These are phyloP conservation scores for Lactarius pseudohatsudake DNA, from an alignment of 768 basidiomycete genomes.

Conservation along the genomic window DNA sequence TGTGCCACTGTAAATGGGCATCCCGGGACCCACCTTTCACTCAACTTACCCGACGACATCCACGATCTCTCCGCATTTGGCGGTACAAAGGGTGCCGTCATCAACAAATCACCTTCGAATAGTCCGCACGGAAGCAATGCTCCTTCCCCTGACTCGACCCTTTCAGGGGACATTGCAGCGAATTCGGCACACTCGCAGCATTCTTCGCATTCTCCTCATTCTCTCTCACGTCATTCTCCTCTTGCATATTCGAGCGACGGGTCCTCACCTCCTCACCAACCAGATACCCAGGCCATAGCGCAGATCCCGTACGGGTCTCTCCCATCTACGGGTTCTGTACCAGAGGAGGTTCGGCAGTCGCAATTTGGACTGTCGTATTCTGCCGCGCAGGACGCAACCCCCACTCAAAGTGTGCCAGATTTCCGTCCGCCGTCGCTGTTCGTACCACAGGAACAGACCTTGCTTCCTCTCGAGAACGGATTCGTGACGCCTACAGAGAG, in stretches of 20 bases:
- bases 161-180: constrained; percentile 8
- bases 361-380: constrained; percentile 20
- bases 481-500: not conserved
- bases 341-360: constrained; percentile 6
- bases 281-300: not conserved
- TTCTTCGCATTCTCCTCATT: constrained; percentile 10
- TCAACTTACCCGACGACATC: constrained; percentile 9
- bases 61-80: constrained; percentile 27
- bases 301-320: constrained; percentile 8
- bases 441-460: constrained; percentile 7
- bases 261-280: constrained; percentile 11
- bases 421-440: not conserved
- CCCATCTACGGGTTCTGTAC: not conserved
- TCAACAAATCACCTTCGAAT: constrained; percentile 23
- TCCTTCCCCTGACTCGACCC: constrained; percentile 17
- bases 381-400: constrained; percentile 3
- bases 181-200: not conserved
- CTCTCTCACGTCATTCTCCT: not conserved
- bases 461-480: constrained; percentile 11
- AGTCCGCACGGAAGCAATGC: constrained; percentile 16
- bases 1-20: not conserved
- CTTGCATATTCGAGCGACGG: constrained; percentile 13
- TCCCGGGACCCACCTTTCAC: not conserved
- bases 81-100: constrained; percentile 21
- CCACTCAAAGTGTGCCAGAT: constrained; percentile 1